Evolutionary conservation across 192 early-diverging fungal species (phyloP).

Genomic region (Mortierella hygrophila): DNA sequence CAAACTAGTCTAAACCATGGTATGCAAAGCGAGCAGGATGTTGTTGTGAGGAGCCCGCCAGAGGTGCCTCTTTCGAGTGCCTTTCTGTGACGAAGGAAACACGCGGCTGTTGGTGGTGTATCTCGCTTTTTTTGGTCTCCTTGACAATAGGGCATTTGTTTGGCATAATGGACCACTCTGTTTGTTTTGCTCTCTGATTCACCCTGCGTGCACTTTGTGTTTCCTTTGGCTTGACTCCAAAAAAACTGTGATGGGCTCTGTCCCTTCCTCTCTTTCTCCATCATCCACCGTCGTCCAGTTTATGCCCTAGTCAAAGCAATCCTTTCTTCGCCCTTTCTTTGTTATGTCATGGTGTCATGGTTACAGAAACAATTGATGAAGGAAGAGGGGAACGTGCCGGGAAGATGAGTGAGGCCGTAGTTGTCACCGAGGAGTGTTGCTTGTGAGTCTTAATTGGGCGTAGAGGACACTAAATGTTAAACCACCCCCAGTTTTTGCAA

Average conservation of each 20-base stretch:
- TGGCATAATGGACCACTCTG: not conserved
- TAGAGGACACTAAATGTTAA: not conserved
- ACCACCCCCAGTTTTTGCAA: not conserved
- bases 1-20: not conserved
- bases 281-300: not conserved
- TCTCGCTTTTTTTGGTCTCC: not conserved
- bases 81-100: not conserved
- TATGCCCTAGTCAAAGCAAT: not conserved
- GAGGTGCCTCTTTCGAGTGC: not conserved
- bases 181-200: conserved; percentile 1
- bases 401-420: too few relatives aligned
- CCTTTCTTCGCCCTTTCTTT: not conserved
- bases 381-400: too few relatives aligned
- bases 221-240: conserved; percentile 4
- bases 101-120: not conserved
- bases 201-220: not conserved
- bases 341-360: too few relatives aligned
- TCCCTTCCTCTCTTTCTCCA: not conserved
- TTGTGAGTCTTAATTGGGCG: not conserved
- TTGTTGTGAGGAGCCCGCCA: conserved; percentile 3
- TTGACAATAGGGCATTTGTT: not conserved
- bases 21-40: not conserved
- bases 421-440: too few relatives aligned
- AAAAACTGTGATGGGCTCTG: conserved; percentile 1
- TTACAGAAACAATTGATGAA: too few relatives aligned